phyloP scores from a whole-genome alignment of 1,139 yeast species.

The Geotrichum europaeum region DNA sequence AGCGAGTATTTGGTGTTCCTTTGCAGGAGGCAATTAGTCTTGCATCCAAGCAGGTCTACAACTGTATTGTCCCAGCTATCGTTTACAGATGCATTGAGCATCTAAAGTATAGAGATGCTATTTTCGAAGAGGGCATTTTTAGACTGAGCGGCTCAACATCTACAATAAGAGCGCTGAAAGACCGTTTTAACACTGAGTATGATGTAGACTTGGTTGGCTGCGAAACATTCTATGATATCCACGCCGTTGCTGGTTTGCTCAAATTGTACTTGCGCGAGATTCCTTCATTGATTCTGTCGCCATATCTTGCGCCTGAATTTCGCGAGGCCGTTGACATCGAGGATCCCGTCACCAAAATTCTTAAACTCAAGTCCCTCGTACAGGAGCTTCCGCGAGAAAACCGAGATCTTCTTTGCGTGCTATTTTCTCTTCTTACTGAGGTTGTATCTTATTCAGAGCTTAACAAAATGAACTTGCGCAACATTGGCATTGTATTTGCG shows the following conservation, averaged over 20 bases:
- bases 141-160: conserved; percentile 87
- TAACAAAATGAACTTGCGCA: conserved; percentile 79
- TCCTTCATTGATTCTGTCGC: conserved; percentile 60
- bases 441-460: conserved; percentile 56
- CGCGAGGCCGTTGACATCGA: conserved; percentile 36
- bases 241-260: conserved; percentile 72
- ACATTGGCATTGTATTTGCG: conserved; percentile 76
- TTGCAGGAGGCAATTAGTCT: conserved; percentile 48
- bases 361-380: conserved; percentile 34
- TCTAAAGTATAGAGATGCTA: conserved; percentile 60
- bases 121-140: conserved; percentile 85
- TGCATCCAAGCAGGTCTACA: conserved; percentile 38
- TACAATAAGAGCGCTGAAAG: conserved; percentile 65
- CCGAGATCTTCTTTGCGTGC: conserved; percentile 54
- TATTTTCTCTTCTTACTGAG: conserved; percentile 61
- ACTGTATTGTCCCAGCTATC: conserved; percentile 60
- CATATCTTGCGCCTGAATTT: conserved; percentile 40
- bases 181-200: conserved; percentile 48
- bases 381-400: conserved; percentile 45
- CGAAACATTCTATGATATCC: conserved; percentile 48
- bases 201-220: conserved; percentile 58
- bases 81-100: conserved; percentile 71
- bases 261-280: conserved; percentile 69
- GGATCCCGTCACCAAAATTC: conserved; percentile 32
- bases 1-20: conserved; percentile 58